Conservation (phyloP, 768 basidiomycete species). For the Xerocomellus amylosporus region DNA sequence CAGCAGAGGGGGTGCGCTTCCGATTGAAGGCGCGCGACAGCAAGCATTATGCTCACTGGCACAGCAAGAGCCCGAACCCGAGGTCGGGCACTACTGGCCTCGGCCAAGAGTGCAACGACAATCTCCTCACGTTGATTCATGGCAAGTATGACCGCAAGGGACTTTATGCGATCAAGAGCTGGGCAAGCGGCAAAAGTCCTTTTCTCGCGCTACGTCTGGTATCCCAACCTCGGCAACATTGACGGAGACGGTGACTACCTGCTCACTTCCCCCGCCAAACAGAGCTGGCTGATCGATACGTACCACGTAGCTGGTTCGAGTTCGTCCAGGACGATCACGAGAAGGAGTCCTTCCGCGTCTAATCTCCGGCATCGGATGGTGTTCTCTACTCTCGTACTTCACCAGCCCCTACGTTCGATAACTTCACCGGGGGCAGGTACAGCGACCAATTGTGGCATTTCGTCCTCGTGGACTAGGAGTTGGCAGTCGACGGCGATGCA, state of each 20-base stretch:
- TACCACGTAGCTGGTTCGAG: background rate
- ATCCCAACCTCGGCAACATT: background rate
- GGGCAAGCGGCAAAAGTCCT: constrained; percentile 1
- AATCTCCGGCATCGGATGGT: background rate
- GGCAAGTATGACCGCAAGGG: background rate
- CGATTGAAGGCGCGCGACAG: background rate
- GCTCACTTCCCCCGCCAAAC: no score
- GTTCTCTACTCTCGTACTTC: background rate
- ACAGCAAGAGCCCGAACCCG: background rate
- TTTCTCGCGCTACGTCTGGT: background rate
- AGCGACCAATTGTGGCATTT: constrained; percentile 2
- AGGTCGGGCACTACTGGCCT: background rate
- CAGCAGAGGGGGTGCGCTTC: background rate
- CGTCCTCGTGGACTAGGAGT: background rate
- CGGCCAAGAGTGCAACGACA: background rate
- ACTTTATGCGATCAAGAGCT: constrained; percentile 6
- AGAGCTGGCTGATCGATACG: background rate
- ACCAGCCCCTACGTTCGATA: background rate
- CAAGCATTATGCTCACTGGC: background rate
- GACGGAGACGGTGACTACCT: background rate
- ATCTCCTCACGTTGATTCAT: constrained; percentile 4
- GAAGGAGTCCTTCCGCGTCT: background rate
- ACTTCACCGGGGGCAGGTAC: background rate
- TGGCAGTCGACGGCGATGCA: background rate
- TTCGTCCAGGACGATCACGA: background rate